Percentiles rank a stretch among this genome's conserved stretches.
phyloP scores from a whole-genome alignment of 805 yeast genomes.

The Monosporozyma unispora region DNA sequence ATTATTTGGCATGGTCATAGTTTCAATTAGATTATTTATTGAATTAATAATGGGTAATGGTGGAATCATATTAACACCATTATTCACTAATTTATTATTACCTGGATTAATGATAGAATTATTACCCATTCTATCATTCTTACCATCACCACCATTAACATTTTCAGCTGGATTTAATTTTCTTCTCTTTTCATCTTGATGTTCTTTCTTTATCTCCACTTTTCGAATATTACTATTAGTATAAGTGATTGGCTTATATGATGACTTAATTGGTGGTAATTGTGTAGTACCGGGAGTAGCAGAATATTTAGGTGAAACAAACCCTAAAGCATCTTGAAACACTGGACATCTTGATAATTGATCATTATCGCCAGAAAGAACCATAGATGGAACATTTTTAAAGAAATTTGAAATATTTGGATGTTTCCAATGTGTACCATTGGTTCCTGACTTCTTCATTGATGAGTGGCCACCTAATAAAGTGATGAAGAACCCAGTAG shows the following conservation, averaged over 20 bases:
- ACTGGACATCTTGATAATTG: conserved; percentile 31
- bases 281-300: conserved; percentile 12
- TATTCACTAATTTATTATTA: neutral
- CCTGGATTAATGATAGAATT: neutral
- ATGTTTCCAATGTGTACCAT: conserved; percentile 13
- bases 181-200: conserved; percentile 19
- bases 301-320: conserved; percentile 16
- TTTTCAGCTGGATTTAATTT: conserved; percentile 8
- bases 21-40: conserved; percentile 3
- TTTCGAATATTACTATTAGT: conserved; percentile 25
- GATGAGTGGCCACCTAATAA: conserved; percentile 28
- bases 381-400: conserved; percentile 28
- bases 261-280: conserved; percentile 25
- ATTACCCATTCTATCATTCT: neutral
- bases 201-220: conserved; percentile 12
- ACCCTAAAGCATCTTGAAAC: conserved; percentile 31
- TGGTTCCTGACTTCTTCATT: conserved; percentile 6
- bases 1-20: conserved; percentile 4
- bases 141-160: neutral
- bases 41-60: neutral
- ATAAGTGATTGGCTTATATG: conserved; percentile 29
- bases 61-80: conserved; percentile 2
- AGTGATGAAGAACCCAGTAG: conserved; percentile 38
- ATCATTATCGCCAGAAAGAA: conserved; percentile 26
- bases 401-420: conserved; percentile 25